Percentiles rank a stretch among this genome's conserved stretches.
Conservation (phyloP, 2,329 filamentous ascomycete genomes). For the Xenosphaeropsis pyriputrescens region DNA sequence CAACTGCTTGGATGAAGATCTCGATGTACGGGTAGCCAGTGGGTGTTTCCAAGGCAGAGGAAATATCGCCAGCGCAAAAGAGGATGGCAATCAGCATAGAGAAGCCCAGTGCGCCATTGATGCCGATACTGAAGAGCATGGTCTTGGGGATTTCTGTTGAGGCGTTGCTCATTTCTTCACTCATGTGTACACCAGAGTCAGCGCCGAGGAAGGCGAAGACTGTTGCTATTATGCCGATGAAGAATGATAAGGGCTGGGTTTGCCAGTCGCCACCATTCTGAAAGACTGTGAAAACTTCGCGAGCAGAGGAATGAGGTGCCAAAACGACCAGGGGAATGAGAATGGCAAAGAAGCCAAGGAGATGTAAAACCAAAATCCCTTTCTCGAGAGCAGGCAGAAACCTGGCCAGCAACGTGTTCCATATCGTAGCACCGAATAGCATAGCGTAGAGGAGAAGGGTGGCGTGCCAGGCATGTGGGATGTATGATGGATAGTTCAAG, state of each 20-base stretch:
- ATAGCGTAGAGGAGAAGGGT: conserved; percentile 32
- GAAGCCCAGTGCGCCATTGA: conserved; percentile 37
- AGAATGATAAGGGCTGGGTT: conserved; percentile 27
- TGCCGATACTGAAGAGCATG: conserved; percentile 29
- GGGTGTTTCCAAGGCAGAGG: conserved; percentile 30
- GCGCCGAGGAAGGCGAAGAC: conserved; percentile 22
- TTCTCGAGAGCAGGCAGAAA: conserved; percentile 34
- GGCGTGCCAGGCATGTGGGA: conserved; percentile 28
- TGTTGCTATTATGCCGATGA: conserved; percentile 25
- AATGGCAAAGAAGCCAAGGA: conserved; percentile 22
- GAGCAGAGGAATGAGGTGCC: conserved; percentile 13
- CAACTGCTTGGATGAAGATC: conserved; percentile 30
- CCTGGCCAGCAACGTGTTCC: conserved; percentile 32
- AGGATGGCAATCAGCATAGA: conserved; percentile 39
- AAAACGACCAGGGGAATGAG: conserved; percentile 20
- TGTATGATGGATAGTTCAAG: conserved; percentile 23
- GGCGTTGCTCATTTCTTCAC: conserved; percentile 31
- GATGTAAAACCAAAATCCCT: conserved; percentile 31
- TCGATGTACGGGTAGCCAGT: conserved; percentile 40
- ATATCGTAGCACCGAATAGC: conserved; percentile 26
- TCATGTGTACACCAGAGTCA: conserved; percentile 15
- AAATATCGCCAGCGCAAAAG: conserved; percentile 22
- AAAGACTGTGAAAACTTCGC: conserved; percentile 27
- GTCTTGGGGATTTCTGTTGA: conserved; percentile 32
- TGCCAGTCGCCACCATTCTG: conserved; percentile 29